Evolutionary conservation across 371 early-diverging fungal genomes (phyloP), one percentile per base, ranked within the genome.

Genomic region (Encephalitozoon cuniculi): DNA sequence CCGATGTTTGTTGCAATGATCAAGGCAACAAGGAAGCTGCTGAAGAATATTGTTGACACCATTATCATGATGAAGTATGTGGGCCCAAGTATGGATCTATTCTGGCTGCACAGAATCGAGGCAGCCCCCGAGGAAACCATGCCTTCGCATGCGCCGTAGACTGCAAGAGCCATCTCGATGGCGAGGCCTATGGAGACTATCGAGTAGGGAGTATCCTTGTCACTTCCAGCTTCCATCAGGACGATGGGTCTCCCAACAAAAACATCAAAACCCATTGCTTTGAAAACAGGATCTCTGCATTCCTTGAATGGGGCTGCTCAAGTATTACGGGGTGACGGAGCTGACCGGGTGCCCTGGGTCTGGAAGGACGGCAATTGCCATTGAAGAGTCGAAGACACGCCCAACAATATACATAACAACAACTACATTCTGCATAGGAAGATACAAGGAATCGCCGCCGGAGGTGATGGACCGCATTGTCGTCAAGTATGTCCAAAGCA

Each of bases 1-100:
- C 44, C 51, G n/a, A 78, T 65, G 30, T 40, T 67, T 39, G 28
- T 41, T 6, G 64, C 21, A 25, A 80, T 77, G 12, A 79, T 54
- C 9, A 80, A 71, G 18, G 75, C 66, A 25, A 82, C 34, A 39
- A 82, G 77, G 43, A 82, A 78, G 41, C 68, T 80, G 34, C 72
- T 71, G 55, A 82, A 72, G 41, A 80, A 82, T 12, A 77, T 67
- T 44, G 80, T 77, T 12, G 80, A 78, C 25, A 70, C 30, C 73
- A 82, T 79, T 37, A 82, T 80, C 39, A 77, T 64, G 30, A 78
- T 67, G 28, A 82, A 65, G 55, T 80, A 80, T 23, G 82, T 41
- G 41, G 70, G 69, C 30, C 78, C 77, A 18, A 79, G 46, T 12
- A 82, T 70, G 4, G 65, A 65, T 49, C 51, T 65, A 54, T 69